phyloP scores from a whole-genome alignment of 805 yeast species.

The Monosporozyma aerobia region DNA sequence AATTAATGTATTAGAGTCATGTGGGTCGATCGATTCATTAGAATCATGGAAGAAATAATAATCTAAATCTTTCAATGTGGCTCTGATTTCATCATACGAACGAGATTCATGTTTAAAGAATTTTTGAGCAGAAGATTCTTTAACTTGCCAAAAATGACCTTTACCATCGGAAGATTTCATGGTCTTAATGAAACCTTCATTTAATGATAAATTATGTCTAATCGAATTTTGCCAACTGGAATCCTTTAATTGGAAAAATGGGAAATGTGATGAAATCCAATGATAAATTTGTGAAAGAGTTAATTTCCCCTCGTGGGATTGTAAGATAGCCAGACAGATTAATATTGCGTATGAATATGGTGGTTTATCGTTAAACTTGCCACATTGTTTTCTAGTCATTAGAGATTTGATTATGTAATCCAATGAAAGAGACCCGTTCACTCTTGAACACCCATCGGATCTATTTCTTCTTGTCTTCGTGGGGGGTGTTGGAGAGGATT shows the following conservation, averaged over 20 bases:
- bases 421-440: conserved; percentile 24
- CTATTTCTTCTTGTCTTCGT: conserved; percentile 23
- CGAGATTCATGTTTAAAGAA: conserved; percentile 48
- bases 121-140: conserved; percentile 70
- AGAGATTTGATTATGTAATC: conserved; percentile 23
- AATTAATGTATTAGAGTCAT: not conserved
- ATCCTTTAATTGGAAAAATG: conserved; percentile 72
- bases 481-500: conserved; percentile 27
- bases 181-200: conserved; percentile 83
- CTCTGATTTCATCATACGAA: conserved; percentile 17
- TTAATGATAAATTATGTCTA: conserved; percentile 84
- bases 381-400: conserved; percentile 11
- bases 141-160: conserved; percentile 85
- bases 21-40: not conserved
- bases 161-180: conserved; percentile 86
- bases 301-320: conserved; percentile 35
- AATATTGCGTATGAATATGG: conserved; percentile 90
- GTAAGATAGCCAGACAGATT: conserved; percentile 34
- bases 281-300: conserved; percentile 77
- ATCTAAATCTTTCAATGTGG: conserved; percentile 14
- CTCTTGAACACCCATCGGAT: conserved; percentile 22
- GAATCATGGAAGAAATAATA: conserved; percentile 5
- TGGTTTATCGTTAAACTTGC: conserved; percentile 46
- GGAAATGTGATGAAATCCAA: conserved; percentile 86
- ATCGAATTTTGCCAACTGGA: conserved; percentile 98